Evolutionary conservation across 2,329 filamentous ascomycete species (phyloP).

Genomic region (Seiridium unicorne): DNA sequence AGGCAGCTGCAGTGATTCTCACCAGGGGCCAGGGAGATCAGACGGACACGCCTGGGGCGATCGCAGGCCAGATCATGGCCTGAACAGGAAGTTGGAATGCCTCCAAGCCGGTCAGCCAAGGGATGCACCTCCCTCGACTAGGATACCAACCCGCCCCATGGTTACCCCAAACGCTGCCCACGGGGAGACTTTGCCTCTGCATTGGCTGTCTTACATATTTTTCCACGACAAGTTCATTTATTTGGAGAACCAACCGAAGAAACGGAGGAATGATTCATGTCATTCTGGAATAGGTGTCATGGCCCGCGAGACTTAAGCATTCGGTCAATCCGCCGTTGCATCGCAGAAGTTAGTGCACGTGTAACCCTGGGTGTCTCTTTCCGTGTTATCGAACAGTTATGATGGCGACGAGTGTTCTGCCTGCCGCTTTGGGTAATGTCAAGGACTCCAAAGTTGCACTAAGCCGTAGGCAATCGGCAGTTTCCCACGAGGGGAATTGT

Average conservation of each 20-base stretch:
- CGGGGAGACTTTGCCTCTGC: neutral
- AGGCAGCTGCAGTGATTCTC: neutral
- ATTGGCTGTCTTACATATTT: neutral
- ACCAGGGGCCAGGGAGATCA: neutral
- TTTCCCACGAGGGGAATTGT: neutral
- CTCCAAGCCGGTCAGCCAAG: neutral
- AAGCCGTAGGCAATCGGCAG: neutral
- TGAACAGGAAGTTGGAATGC: neutral
- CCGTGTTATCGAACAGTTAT: neutral
- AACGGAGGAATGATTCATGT: neutral
- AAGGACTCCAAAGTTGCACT: neutral
- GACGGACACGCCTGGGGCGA: neutral
- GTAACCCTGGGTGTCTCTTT: neutral
- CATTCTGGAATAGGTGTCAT: neutral
- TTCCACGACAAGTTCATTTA: neutral
- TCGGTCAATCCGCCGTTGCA: neutral
- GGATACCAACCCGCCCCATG: neutral
- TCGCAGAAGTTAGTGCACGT: neutral
- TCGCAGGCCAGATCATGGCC: neutral
- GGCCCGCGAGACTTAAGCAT: neutral
- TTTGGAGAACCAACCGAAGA: too few species aligned
- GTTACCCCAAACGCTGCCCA: neutral
- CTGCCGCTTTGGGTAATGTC: neutral
- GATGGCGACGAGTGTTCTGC: neutral
- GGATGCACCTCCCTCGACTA: constrained; percentile 3